phyloP scores from a whole-genome alignment of 495 filamentous ascomycete genomes.

The Cairneyella variabilis region DNA sequence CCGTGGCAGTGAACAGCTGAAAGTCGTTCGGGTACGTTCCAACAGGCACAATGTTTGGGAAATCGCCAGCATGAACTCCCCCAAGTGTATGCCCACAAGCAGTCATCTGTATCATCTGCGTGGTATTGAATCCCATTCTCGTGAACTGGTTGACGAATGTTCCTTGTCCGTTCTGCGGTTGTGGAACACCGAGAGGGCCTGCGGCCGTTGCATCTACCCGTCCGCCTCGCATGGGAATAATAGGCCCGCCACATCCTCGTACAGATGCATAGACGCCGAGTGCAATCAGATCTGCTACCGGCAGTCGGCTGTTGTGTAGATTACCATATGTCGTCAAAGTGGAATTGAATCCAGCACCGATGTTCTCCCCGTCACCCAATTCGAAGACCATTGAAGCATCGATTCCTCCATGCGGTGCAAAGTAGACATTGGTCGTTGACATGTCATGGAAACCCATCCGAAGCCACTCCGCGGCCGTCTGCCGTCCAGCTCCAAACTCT shows the following conservation, averaged over 20 bases:
- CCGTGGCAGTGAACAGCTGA: conserved; percentile 35
- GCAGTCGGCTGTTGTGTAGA: conserved; percentile 46
- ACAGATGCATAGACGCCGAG: conserved; percentile 53
- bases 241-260: conserved; percentile 54
- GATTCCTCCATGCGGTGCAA: conserved; percentile 45
- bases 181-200: conserved; percentile 51
- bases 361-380: conserved; percentile 51
- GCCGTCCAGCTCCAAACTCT: conserved; percentile 48
- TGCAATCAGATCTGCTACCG: conserved; percentile 54
- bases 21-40: conserved; percentile 45
- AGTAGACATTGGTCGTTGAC: conserved; percentile 46
- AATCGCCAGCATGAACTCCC: conserved; percentile 53
- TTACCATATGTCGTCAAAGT: conserved; percentile 50
- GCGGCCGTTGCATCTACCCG: conserved; percentile 49
- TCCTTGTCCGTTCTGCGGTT: conserved; percentile 50
- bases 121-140: conserved; percentile 51
- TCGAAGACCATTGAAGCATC: conserved; percentile 61
- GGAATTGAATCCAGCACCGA: conserved; percentile 53
- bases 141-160: conserved; percentile 51
- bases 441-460: conserved; percentile 63
- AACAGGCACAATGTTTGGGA: conserved; percentile 47
- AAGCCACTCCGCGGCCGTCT: conserved; percentile 58
- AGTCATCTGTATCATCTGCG: conserved; percentile 57
- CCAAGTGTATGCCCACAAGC: conserved; percentile 62
- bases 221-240: conserved; percentile 50